A percentile compares a stretch with the other conserved stretches of the same genome.
These are phyloP conservation scores for Luvunga scandens DNA, from an alignment of 345 rosid genomes.

Conservation along the genomic window DNA sequence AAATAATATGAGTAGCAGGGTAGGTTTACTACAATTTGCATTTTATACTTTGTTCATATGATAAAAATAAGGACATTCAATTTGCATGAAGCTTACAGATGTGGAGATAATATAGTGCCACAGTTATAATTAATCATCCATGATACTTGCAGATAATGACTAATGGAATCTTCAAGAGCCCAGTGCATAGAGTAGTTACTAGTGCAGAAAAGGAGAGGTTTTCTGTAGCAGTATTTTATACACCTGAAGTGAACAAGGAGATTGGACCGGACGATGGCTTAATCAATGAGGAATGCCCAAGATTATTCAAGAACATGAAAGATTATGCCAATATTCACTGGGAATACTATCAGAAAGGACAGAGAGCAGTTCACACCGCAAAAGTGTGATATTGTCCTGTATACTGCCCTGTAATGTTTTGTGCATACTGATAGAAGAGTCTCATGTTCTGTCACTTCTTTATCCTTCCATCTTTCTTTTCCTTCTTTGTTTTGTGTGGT, in stretches of 20 bases:
- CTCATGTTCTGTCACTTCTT: neutral
- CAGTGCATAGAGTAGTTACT: slow-evolving; percentile 46
- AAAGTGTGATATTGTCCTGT: neutral
- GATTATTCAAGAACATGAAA: slow-evolving; percentile 34
- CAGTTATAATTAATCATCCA: neutral
- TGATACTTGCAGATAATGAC: slow-evolving; percentile 42
- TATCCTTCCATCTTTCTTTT: neutral
- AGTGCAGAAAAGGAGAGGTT: slow-evolving; percentile 39
- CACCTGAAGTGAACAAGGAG: slow-evolving; percentile 33
- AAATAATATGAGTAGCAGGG: neutral
- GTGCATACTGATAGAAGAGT: neutral
- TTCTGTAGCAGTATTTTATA: slow-evolving; percentile 38
- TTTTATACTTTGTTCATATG: neutral
- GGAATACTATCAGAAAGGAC: slow-evolving; percentile 31
- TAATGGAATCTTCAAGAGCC: slow-evolving; percentile 51
- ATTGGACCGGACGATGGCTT: slow-evolving; percentile 25
- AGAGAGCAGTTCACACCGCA: slow-evolving; percentile 29
- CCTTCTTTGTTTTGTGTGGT: neutral
- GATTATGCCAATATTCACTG: slow-evolving; percentile 29
- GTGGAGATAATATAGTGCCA: neutral
- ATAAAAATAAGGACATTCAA: neutral
- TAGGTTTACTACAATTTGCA: neutral
- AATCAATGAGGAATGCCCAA: slow-evolving; percentile 32
- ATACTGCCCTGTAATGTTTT: neutral
- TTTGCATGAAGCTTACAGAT: neutral